Base-by-base conservation (phyloP, 2,329 filamentous ascomycete species). In the Capronia epimyces region DNA sequence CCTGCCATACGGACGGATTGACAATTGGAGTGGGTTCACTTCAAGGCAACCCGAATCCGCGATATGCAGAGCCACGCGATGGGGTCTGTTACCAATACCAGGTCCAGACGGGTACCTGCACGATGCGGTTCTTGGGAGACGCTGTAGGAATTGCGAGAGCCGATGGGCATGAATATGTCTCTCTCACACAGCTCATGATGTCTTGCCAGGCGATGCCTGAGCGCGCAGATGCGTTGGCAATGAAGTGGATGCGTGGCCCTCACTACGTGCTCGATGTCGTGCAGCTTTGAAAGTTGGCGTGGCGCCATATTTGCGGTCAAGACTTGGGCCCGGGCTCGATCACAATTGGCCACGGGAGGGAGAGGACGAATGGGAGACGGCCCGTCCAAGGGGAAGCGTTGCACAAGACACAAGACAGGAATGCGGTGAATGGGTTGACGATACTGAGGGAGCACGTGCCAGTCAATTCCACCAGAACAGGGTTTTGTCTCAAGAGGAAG, bases 371-470 rank as follows among this genome's bases (percentile, higher is more conserved):
- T 40, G 13, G 18, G n/a, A 40, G n/a, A 16, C 15, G 10, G 12
- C 32, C 8, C 21, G 25, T 8, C 25, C 20, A 29, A 27, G 21
- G 32, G 41, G 8, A 4, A 34, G 31, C n/a, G 32, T 52, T 21
- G 20, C 20, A 49, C 50, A 20, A 34, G 5, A 27, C 13, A n/a
- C n/a, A n/a, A n/a, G n/a, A n/a, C n/a, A n/a, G 8, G 16, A 18
- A 47, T 31, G 45, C 40, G 31, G 50, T 52, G 39, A 40, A 37
- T 44, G 34, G 43, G 45, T 49, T 45, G 45, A 52, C 20, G 25
- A 44, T 24, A n/a, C 21, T 48, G 13, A 24, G 27, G 24, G 21
- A 44, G 39, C 50, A 45, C 34, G 41, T 52, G 50, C 24, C 24
- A 39, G 15, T 10, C 43, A 15, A 24, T 16, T 5, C 36, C 21